A percentile compares a stretch with the other conserved stretches of the same genome.
These are phyloP conservation scores for Metschnikowia koreensis DNA, from an alignment of 805 yeast genomes.

Conservation along the genomic window DNA sequence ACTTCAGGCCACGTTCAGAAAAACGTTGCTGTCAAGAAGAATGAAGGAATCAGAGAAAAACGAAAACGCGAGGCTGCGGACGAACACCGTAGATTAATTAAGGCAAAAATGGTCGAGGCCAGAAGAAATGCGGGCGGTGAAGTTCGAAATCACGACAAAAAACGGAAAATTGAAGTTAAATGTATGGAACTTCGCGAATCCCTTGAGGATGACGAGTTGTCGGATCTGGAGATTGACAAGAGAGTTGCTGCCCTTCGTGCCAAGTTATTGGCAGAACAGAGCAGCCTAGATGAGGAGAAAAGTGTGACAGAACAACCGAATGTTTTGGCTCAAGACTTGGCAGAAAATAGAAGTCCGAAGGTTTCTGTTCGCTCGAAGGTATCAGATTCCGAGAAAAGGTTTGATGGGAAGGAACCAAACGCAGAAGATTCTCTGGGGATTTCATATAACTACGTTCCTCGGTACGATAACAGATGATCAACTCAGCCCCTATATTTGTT, in stretches of 20 bases:
- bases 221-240: conserved; percentile 30
- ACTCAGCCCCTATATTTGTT: too few relatives aligned
- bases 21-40: conserved; percentile 29
- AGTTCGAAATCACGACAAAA: conserved; percentile 33
- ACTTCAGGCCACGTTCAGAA: conserved; percentile 62
- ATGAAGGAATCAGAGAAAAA: conserved; percentile 31
- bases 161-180: conserved; percentile 42
- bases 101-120: conserved; percentile 10
- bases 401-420: not conserved
- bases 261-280: conserved; percentile 13
- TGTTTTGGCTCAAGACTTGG: not conserved
- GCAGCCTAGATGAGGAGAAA: not conserved
- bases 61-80: conserved; percentile 19
- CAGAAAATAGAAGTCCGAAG: too few relatives aligned
- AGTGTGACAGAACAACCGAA: not conserved
- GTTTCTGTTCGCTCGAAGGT: too few relatives aligned
- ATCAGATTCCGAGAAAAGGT: too few relatives aligned
- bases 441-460: conserved; percentile 7
- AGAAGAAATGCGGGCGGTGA: conserved; percentile 20
- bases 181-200: conserved; percentile 51
- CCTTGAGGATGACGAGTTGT: conserved; percentile 47
- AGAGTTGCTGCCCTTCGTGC: conserved; percentile 22
- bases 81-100: conserved; percentile 17
- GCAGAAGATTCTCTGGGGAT: not conserved
- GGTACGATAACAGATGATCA: conserved; percentile 1